A percentile compares a stretch with the other conserved stretches of the same genome.
These are phyloP conservation scores for Suillus sp. DNA, from an alignment of 768 basidiomycete genomes.

Conservation along the genomic window DNA sequence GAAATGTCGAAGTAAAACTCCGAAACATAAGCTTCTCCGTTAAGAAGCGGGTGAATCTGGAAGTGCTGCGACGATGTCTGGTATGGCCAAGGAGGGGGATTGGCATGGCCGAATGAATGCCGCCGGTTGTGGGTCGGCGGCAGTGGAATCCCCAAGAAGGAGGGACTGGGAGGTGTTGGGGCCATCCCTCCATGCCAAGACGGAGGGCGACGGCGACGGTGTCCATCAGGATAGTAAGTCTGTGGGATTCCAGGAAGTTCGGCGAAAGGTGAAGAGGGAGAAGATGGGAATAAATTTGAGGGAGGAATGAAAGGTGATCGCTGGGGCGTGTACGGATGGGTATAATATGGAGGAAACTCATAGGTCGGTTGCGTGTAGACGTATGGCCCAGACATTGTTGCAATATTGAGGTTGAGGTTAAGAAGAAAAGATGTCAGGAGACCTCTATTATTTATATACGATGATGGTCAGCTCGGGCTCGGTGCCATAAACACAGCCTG, in stretches of 20 bases:
- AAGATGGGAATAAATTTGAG: constrained; percentile 37
- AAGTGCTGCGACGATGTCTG: constrained; percentile 25
- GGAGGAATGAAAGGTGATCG: constrained; percentile 49
- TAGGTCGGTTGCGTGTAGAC: constrained; percentile 43
- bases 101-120: constrained; percentile 32
- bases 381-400: constrained; percentile 44
- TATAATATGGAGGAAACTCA: constrained; percentile 37
- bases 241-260: constrained; percentile 33
- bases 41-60: constrained; percentile 39
- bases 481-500: background rate
- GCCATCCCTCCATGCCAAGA: constrained; percentile 45
- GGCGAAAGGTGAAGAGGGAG: constrained; percentile 37
- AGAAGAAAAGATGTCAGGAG: background rate
- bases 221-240: constrained; percentile 23
- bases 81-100: constrained; percentile 25
- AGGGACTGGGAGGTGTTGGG: constrained; percentile 22
- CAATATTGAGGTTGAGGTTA: background rate
- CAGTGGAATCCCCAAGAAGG: constrained; percentile 23
- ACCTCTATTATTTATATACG: background rate
- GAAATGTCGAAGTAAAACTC: constrained; percentile 62
- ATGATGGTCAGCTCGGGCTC: background rate
- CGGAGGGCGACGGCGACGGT: constrained; percentile 37
- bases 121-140: constrained; percentile 22
- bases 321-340: constrained; percentile 34
- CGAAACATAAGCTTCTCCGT: constrained; percentile 47